Percentiles rank a stretch among this genome's conserved stretches.
phyloP scores from a whole-genome alignment of 1,284 basidiomycete genomes.

The Sanghuangporus weigelae region DNA sequence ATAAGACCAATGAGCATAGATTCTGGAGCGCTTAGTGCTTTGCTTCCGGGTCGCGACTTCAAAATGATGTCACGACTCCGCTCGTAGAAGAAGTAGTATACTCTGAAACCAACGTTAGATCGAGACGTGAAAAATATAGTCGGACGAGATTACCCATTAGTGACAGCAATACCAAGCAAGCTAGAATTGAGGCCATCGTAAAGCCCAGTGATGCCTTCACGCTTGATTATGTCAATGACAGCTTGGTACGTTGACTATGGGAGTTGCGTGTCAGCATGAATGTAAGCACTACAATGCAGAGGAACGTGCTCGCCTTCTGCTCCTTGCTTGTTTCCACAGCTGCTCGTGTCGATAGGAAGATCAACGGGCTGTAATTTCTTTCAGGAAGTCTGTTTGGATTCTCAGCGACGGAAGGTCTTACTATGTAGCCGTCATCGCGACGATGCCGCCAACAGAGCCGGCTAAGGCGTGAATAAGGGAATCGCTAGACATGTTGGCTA shows the following conservation, averaged over 20 bases:
- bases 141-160: constrained; percentile 66
- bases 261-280: not conserved
- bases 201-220: constrained; percentile 82
- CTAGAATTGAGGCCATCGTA: constrained; percentile 89
- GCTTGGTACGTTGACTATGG: constrained; percentile 51
- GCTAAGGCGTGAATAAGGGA: constrained; percentile 87
- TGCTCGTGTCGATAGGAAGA: constrained; percentile 89
- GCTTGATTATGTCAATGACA: constrained; percentile 72
- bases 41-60: constrained; percentile 51
- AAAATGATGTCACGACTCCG: constrained; percentile 54
- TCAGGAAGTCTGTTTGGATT: constrained; percentile 18
- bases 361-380: constrained; percentile 63
- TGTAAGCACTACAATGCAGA: not conserved
- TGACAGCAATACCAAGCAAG: constrained; percentile 87
- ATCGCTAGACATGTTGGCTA: constrained; percentile 58
- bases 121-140: not conserved
- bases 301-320: constrained; percentile 47
- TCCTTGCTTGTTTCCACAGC: constrained; percentile 85
- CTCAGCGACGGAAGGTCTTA: constrained; percentile 33
- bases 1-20: constrained; percentile 89
- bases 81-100: constrained; percentile 85
- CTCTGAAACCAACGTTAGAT: constrained; percentile 34
- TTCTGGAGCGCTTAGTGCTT: constrained; percentile 77
- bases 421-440: constrained; percentile 86
- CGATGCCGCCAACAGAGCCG: constrained; percentile 87